Conservation (phyloP, 2,329 filamentous ascomycete genomes). For the Stagonosporopsis cucurbitacearum region DNA sequence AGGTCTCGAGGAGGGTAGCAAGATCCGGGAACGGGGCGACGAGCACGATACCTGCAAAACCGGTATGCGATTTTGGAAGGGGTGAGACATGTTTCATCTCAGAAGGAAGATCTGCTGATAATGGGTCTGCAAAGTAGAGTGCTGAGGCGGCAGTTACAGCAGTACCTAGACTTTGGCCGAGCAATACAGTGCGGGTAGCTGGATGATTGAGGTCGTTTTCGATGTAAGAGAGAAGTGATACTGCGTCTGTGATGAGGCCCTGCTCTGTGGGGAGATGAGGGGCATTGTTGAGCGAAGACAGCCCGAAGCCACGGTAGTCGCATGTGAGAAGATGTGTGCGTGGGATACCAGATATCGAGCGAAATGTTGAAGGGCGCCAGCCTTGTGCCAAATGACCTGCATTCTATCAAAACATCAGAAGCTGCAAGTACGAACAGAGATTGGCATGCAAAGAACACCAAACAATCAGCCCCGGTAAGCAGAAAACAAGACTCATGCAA, state of each 20-base stretch:
- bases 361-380: conserved; percentile 77
- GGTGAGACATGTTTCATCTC: conserved; percentile 19
- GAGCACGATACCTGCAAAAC: conserved; percentile 81
- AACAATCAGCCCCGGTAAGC: background rate
- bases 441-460: too few relatives aligned
- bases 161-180: conserved; percentile 89
- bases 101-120: conserved; percentile 27
- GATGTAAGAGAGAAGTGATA: conserved; percentile 75
- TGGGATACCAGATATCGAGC: conserved; percentile 71
- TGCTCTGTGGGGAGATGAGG: conserved; percentile 70
- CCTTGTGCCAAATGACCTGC: conserved; percentile 84
- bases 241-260: conserved; percentile 80
- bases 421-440: background rate
- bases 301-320: conserved; percentile 89
- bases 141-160: conserved; percentile 78
- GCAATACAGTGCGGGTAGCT: conserved; percentile 74
- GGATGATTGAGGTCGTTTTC: conserved; percentile 69
- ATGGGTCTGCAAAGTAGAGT: conserved; percentile 66
- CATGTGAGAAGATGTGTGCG: conserved; percentile 83
- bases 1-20: conserved; percentile 74
- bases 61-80: conserved; percentile 33
- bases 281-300: conserved; percentile 69
- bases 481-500: too few relatives aligned
- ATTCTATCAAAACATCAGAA: conserved; percentile 62
- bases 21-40: conserved; percentile 81